phyloP scores from a whole-genome alignment of 345 rosid genomes.

The Citrus trifoliata region DNA sequence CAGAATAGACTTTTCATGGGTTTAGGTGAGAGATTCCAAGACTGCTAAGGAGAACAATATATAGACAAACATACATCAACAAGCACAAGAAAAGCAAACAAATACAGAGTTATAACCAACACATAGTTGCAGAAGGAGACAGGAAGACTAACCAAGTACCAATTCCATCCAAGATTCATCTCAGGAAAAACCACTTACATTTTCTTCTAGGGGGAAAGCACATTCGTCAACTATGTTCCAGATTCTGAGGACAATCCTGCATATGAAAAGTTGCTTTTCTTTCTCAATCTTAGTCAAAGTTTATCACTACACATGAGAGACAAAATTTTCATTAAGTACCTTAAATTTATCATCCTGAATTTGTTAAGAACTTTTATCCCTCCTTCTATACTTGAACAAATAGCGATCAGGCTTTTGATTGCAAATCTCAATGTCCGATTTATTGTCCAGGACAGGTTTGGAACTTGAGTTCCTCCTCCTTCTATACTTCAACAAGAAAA shows the following conservation, averaged over 20 bases:
- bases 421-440: conserved; percentile 3
- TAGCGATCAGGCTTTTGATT: conserved; percentile 26
- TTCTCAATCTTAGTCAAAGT: neutral
- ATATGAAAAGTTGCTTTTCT: neutral
- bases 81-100: too few species aligned
- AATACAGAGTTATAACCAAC: too few species aligned
- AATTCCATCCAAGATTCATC: conserved; percentile 3
- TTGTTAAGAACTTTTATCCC: conserved; percentile 19
- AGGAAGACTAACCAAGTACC: neutral
- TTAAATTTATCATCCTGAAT: conserved; percentile 1
- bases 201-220: conserved; percentile 4
- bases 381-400: conserved; percentile 31
- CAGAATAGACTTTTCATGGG: too few species aligned
- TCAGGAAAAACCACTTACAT: conserved; percentile 6
- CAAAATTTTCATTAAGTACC: conserved; percentile 11
- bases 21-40: too few species aligned
- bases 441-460: conserved; percentile 1
- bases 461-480: conserved; percentile 19
- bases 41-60: too few species aligned
- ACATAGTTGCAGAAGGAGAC: too few species aligned
- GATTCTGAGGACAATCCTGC: conserved; percentile 17
- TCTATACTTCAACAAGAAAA: conserved; percentile 32
- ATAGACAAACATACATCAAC: too few species aligned
- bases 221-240: neutral
- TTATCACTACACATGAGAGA: neutral